Evolutionary conservation across 1,284 basidiomycete genomes (phyloP).

Genomic region (Grifola frondosa): DNA sequence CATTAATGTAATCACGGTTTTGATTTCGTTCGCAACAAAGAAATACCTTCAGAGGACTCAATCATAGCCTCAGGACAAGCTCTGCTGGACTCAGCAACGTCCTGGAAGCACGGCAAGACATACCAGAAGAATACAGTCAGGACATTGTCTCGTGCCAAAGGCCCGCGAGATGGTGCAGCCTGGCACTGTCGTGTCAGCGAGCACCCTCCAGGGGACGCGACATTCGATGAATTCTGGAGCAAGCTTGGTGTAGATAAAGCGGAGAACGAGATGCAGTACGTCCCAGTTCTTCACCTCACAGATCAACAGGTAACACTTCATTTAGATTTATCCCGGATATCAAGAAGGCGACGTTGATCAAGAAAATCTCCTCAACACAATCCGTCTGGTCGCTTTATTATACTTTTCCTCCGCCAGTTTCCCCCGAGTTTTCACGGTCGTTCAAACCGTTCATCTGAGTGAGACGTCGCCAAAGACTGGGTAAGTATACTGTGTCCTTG

Average conservation of each 20-base stretch:
- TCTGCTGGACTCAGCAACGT: conserved; percentile 51
- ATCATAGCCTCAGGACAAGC: conserved; percentile 53
- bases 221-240: conserved; percentile 72
- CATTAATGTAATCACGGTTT: background rate
- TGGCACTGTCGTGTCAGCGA: conserved; percentile 71
- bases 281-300: conserved; percentile 6
- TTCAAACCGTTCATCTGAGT: conserved; percentile 58
- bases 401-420: conserved; percentile 65
- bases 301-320: background rate
- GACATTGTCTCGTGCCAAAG: conserved; percentile 52
- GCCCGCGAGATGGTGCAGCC: conserved; percentile 49
- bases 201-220: conserved; percentile 60
- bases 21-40: conserved; percentile 31
- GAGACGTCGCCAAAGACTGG: conserved; percentile 52
- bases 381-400: conserved; percentile 74
- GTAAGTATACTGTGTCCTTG: conserved; percentile 39
- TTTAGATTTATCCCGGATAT: conserved; percentile 64
- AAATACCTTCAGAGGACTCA: conserved; percentile 57
- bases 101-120: conserved; percentile 69
- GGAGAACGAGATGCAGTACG: conserved; percentile 66
- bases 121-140: conserved; percentile 54
- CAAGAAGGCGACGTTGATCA: conserved; percentile 60
- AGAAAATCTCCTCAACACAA: conserved; percentile 59
- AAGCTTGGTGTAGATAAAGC: conserved; percentile 65
- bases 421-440: conserved; percentile 75